These are phyloP conservation scores for Sugiyamaella novakii DNA, from an alignment of 1,139 yeast genomes.

Conservation along the genomic window DNA sequence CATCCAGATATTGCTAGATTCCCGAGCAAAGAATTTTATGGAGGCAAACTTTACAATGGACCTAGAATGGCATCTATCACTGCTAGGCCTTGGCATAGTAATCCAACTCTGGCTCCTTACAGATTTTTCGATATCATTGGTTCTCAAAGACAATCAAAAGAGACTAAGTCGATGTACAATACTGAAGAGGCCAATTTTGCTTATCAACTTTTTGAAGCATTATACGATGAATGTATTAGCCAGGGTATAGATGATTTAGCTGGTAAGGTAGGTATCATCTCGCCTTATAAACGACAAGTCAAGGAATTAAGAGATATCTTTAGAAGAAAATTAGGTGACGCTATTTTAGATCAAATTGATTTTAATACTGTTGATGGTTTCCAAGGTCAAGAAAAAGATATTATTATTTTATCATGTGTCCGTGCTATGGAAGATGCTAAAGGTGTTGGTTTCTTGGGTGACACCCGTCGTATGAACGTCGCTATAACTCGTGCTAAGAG, in stretches of 20 bases:
- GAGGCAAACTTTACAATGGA: slow-evolving; percentile 74
- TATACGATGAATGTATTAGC: slow-evolving; percentile 33
- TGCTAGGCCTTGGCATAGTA: slow-evolving; percentile 72
- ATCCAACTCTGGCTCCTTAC: slow-evolving; percentile 63
- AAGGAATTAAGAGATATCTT: slow-evolving; percentile 59
- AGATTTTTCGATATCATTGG: slow-evolving; percentile 73
- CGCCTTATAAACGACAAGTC: slow-evolving; percentile 93
- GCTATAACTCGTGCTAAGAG: slow-evolving; percentile 92
- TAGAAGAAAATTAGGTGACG: slow-evolving; percentile 58
- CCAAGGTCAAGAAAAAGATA: slow-evolving; percentile 97
- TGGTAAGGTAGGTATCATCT: slow-evolving; percentile 84
- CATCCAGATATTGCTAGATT: slow-evolving; percentile 87
- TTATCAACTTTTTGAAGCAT: slow-evolving; percentile 57
- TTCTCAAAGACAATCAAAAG: slow-evolving; percentile 61
- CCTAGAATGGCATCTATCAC: slow-evolving; percentile 63
- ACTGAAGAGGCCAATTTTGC: slow-evolving; percentile 71
- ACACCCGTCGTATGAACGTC: slow-evolving; percentile 91
- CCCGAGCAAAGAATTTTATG: slow-evolving; percentile 83
- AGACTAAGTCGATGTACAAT: slow-evolving; percentile 72
- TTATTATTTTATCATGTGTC: slow-evolving; percentile 92
- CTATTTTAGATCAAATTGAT: slow-evolving; percentile 68
- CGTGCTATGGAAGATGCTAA: slow-evolving; percentile 63
- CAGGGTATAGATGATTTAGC: slow-evolving; percentile 55
- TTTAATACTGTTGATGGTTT: slow-evolving; percentile 97
- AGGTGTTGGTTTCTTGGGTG: slow-evolving; percentile 86